These are phyloP conservation scores for Pterocarpus santalinus DNA, from an alignment of 306 rosid genomes.

Conservation along the genomic window DNA sequence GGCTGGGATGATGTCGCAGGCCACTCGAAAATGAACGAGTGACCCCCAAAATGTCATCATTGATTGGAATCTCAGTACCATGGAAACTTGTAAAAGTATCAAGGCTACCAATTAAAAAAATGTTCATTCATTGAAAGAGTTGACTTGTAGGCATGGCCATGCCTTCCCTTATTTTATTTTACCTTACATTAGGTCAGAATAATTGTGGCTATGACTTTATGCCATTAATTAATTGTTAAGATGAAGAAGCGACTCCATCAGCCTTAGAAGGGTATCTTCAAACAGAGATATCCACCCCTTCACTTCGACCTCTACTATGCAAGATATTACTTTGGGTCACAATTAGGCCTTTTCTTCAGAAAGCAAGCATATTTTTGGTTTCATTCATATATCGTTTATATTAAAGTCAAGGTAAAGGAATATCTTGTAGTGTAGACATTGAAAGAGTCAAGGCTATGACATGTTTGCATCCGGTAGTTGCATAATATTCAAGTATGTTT, in stretches of 20 bases:
- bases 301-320: background rate
- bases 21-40: background rate
- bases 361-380: constrained; percentile 16
- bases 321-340: background rate
- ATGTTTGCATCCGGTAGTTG: background rate
- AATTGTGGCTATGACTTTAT: constrained; percentile 26
- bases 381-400: constrained; percentile 2
- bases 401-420: constrained; percentile 4
- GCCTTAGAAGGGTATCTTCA: constrained; percentile 5
- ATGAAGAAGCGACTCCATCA: constrained; percentile 3
- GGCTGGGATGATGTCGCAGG: background rate
- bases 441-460: constrained; percentile 17
- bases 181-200: constrained; percentile 4
- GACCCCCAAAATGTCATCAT: background rate
- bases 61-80: constrained; percentile 13
- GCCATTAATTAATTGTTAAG: background rate
- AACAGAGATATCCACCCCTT: background rate
- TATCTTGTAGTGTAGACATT: background rate
- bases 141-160: constrained; percentile 39
- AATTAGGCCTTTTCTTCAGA: background rate
- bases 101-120: no score
- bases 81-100: background rate
- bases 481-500: background rate
- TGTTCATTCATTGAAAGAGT: constrained; percentile 25
- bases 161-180: constrained; percentile 5